Conservation (phyloP, 306 rosid genomes). For the Castanea sativa region DNA sequence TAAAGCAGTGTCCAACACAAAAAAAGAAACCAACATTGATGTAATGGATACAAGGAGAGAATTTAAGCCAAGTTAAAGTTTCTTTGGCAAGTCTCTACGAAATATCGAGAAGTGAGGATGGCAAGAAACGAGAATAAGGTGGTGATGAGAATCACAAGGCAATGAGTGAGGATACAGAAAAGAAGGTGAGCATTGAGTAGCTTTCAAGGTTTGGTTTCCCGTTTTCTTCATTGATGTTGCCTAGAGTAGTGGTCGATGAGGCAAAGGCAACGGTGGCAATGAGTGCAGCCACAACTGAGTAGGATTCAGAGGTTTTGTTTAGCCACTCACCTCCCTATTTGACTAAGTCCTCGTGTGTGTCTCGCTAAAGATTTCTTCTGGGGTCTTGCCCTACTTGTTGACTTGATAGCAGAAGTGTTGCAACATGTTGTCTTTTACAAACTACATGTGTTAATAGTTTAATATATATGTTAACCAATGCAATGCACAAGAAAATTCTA, state of each 20-base stretch:
- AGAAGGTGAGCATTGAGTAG: constrained; percentile 11
- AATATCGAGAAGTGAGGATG: constrained; percentile 10
- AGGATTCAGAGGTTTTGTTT: constrained; percentile 36
- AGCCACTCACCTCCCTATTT: constrained; percentile 40
- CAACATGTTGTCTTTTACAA: constrained; percentile 36
- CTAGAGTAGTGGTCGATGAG: constrained; percentile 32
- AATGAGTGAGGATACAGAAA: constrained; percentile 27
- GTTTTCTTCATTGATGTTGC: not conserved
- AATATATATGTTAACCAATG: too few relatives aligned
- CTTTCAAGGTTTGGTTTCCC: constrained; percentile 22
- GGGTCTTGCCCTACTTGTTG: constrained; percentile 26
- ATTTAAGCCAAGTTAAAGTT: constrained; percentile 10
- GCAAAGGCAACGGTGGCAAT: constrained; percentile 52
- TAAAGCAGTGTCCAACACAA: constrained; percentile 5
- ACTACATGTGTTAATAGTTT: constrained; percentile 15
- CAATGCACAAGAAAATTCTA: too few relatives aligned
- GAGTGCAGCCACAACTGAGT: constrained; percentile 56
- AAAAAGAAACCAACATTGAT: constrained; percentile 4
- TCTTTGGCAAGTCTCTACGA: not conserved
- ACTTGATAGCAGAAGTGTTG: constrained; percentile 19
- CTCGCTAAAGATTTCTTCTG: constrained; percentile 34
- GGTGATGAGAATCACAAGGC: constrained; percentile 27
- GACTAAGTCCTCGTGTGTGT: constrained; percentile 32
- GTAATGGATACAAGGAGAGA: constrained; percentile 13
- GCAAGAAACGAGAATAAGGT: constrained; percentile 13